Conservation (phyloP, 2,329 filamentous ascomycete species). For the Fusarium subtropicale region DNA sequence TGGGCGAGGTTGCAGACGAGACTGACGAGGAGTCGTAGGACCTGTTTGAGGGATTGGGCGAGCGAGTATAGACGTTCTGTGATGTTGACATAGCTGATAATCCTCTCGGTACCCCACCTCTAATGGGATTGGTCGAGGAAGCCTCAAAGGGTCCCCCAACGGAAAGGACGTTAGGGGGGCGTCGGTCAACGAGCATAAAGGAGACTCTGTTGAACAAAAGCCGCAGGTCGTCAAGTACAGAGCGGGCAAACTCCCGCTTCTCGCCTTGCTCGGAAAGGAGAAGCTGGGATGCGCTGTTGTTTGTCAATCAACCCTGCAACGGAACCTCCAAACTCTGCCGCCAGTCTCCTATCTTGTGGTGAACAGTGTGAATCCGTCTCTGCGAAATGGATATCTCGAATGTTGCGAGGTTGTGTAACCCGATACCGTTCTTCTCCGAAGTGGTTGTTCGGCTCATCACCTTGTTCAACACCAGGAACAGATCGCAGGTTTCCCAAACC, state of each 20-base stretch:
- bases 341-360: slow-evolving; percentile 28
- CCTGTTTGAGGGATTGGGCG: slow-evolving; percentile 69
- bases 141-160: slow-evolving; percentile 36
- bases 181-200: slow-evolving; percentile 45
- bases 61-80: slow-evolving; percentile 70
- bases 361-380: slow-evolving; percentile 34
- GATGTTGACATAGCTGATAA: slow-evolving; percentile 61
- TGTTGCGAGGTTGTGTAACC: slow-evolving; percentile 42
- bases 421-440: slow-evolving; percentile 35
- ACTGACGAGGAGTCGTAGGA: slow-evolving; percentile 74
- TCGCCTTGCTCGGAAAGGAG: slow-evolving; percentile 27
- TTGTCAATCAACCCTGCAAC: slow-evolving; percentile 38
- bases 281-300: slow-evolving; percentile 36
- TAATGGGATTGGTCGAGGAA: slow-evolving; percentile 25
- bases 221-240: slow-evolving; percentile 39
- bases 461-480: slow-evolving; percentile 37
- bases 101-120: slow-evolving; percentile 32
- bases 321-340: slow-evolving; percentile 27
- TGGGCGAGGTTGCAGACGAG: slow-evolving; percentile 71
- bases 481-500: slow-evolving; percentile 33
- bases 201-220: slow-evolving; percentile 38
- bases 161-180: slow-evolving; percentile 32
- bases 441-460: slow-evolving; percentile 35
- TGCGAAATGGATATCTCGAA: slow-evolving; percentile 34
- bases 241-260: slow-evolving; percentile 24